These are phyloP conservation scores for Parastagonospora nodorum DNA, from an alignment of 2,329 filamentous ascomycete genomes.

Conservation along the genomic window DNA sequence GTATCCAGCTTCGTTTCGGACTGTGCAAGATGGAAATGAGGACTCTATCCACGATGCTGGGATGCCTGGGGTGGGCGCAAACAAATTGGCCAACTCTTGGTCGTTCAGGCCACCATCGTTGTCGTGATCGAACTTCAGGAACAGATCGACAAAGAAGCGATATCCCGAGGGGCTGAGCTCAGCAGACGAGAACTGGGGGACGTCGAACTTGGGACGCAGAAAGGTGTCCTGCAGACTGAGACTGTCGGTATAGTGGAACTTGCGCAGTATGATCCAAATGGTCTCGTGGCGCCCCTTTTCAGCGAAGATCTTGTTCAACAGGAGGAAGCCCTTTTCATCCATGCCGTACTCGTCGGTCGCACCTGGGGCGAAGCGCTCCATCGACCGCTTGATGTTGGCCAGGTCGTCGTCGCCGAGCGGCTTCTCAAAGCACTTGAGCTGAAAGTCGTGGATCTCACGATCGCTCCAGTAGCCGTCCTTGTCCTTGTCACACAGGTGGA, in stretches of 20 bases:
- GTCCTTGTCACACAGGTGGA: constrained; percentile 95
- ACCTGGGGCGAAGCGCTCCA: constrained; percentile 70
- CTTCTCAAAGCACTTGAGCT: constrained; percentile 90
- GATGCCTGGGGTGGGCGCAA: constrained; percentile 89
- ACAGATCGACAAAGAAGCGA: constrained; percentile 95
- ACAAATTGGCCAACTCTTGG: constrained; percentile 80
- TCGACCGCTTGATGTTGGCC: constrained; percentile 86
- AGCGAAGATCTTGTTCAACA: constrained; percentile 93
- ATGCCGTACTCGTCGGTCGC: constrained; percentile 69
- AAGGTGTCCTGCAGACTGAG: constrained; percentile 89
- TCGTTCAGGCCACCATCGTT: constrained; percentile 94
- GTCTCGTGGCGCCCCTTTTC: constrained; percentile 98
- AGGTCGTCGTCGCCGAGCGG: constrained; percentile 80
- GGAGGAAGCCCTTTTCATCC: constrained; percentile 80
- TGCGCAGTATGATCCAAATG: constrained; percentile 94
- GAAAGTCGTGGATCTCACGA: constrained; percentile 87
- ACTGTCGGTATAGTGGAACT: constrained; percentile 96
- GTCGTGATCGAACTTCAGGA: constrained; percentile 93
- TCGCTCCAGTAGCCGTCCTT: constrained; percentile 93
- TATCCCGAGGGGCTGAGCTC: constrained; percentile 94
- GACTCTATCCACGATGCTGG: constrained; percentile 86
- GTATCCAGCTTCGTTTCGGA: constrained; percentile 91
- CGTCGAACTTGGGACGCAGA: constrained; percentile 90
- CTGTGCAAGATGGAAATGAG: constrained; percentile 89
- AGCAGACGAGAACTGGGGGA: constrained; percentile 88